Base-by-base conservation (phyloP, 2,329 filamentous ascomycete species). In the Elsinoe perseae region DNA sequence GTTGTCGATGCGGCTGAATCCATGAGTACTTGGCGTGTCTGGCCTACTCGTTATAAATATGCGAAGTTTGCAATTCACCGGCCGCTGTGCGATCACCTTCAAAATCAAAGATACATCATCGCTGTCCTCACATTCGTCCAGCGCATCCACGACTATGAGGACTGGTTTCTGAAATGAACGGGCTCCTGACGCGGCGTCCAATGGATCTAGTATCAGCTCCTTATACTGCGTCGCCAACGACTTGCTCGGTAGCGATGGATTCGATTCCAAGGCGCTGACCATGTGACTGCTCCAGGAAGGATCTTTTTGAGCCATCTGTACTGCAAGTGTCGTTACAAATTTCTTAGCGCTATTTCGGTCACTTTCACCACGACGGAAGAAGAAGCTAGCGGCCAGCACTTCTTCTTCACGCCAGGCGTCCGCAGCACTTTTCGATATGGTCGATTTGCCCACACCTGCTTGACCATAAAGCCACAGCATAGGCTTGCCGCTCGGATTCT, bases 371-470 rank as follows among this genome's bases (percentile, higher is more conserved):
- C 59, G 43, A 18, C 57, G 59, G 56, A 65, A 65, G 58, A 63
- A 63, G 32, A 64, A 64, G 46, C 57, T 63, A 5, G 59, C 62
- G 23, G 57, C 63, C 1, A 61, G 57, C 1, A 46, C 28, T 14
- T 38, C 8, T 36, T 46, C 27, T 2, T 54, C 28, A 6, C 59
- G 12, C 46, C 61, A 59, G 16, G 48, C 40, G 32, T 59, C 23
- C 3, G 65, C 67, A 0, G 70, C 50, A 0, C 67, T 68, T 10
- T 63, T 63, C 10, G 67, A 60, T 14, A 69, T 63, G 0, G 68
- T 69, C 1, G 65, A 69, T 46, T 69, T 70, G 12, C 69, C 66
- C 8, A 63, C 68, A 14, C 68, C 68, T 3, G 67, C 66, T 46
- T 63, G 59, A 9, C 67, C 66, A 16, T 56, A 62, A 2, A 70